Conservation (phyloP, 2,329 filamentous ascomycete species). For the Teratosphaeria gauchensis region DNA sequence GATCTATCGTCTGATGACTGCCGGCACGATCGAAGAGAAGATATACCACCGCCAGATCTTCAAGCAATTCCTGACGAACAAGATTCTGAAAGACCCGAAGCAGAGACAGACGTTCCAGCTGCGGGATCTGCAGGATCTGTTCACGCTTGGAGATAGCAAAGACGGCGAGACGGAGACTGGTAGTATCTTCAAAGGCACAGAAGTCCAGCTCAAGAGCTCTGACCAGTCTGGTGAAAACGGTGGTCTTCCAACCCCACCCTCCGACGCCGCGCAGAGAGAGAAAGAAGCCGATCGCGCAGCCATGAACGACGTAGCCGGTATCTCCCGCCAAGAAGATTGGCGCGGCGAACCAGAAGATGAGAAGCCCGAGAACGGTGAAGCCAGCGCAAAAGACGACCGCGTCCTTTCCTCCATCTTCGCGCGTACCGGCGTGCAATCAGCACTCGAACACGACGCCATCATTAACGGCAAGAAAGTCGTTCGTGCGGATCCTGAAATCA, state of each 20-base stretch:
- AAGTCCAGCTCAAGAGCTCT: slow-evolving; percentile 53
- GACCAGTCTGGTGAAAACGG: slow-evolving; percentile 19
- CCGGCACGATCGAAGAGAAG: slow-evolving; percentile 97
- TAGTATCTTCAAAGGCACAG: slow-evolving; percentile 76
- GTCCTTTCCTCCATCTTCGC: slow-evolving; percentile 87
- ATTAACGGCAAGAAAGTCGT: slow-evolving; percentile 61
- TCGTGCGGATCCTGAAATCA: slow-evolving; percentile 64
- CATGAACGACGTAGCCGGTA: slow-evolving; percentile 28
- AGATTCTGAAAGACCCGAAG: slow-evolving; percentile 88
- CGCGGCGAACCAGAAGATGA: slow-evolving; percentile 22
- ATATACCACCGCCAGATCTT: slow-evolving; percentile 98
- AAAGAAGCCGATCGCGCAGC: slow-evolving; percentile 6
- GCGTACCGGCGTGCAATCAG: slow-evolving; percentile 75
- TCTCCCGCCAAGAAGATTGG: slow-evolving; percentile 37
- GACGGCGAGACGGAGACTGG: slow-evolving; percentile 68
- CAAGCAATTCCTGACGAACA: slow-evolving; percentile 96
- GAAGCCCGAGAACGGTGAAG: slow-evolving; percentile 2
- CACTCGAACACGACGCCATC: slow-evolving; percentile 86
- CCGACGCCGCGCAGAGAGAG: slow-evolving; percentile 14
- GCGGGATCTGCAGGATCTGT: slow-evolving; percentile 83
- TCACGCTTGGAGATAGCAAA: slow-evolving; percentile 61
- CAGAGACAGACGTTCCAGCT: slow-evolving; percentile 86
- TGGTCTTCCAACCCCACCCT: slow-evolving; percentile 18
- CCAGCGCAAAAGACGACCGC: slow-evolving; percentile 50
- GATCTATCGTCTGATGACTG: slow-evolving; percentile 96